Conservation (phyloP, 768 basidiomycete species). For the Austroboletus eburneus region DNA sequence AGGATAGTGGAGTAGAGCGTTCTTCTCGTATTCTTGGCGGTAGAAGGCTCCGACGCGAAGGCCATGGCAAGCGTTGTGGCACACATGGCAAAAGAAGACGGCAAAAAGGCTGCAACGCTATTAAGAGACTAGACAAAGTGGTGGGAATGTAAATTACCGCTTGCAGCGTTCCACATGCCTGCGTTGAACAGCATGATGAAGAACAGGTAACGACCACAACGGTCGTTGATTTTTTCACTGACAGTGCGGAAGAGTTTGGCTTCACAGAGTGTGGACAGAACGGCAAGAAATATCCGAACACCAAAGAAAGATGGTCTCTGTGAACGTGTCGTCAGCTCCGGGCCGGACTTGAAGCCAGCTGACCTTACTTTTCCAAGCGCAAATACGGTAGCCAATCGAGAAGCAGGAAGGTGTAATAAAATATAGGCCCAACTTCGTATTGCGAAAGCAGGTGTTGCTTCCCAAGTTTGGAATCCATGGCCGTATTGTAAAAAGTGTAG, state of each 20-base stretch:
- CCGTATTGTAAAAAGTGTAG: conserved; percentile 86
- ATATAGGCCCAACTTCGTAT: conserved; percentile 96
- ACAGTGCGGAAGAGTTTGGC: conserved; percentile 79
- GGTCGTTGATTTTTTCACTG: conserved; percentile 76
- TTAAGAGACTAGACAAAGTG: conserved; percentile 9
- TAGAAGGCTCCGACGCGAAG: conserved; percentile 58
- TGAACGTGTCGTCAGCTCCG: conserved; percentile 12
- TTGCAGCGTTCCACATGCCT: conserved; percentile 92
- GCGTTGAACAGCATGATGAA: conserved; percentile 82
- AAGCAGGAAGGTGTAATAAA: conserved; percentile 68
- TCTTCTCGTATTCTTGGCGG: conserved; percentile 46
- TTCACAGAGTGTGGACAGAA: conserved; percentile 73
- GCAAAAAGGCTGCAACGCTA: conserved; percentile 69
- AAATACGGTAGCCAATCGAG: conserved; percentile 53
- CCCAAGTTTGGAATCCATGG: conserved; percentile 97
- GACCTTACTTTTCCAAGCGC: conserved; percentile 67
- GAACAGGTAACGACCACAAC: conserved; percentile 90
- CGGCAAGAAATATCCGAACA: conserved; percentile 73
- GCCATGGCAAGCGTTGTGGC: conserved; percentile 75
- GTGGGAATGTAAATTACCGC: conserved; percentile 44
- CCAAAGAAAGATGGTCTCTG: conserved; percentile 89
- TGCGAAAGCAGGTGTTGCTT: conserved; percentile 85
- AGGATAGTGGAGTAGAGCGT: conserved; percentile 62
- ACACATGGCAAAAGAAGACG: conserved; percentile 95
- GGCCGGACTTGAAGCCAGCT: background rate